Percentiles rank a stretch among this genome's conserved stretches.
These are phyloP conservation scores for Candida adriatica DNA, from an alignment of 805 yeast species.

Conservation along the genomic window DNA sequence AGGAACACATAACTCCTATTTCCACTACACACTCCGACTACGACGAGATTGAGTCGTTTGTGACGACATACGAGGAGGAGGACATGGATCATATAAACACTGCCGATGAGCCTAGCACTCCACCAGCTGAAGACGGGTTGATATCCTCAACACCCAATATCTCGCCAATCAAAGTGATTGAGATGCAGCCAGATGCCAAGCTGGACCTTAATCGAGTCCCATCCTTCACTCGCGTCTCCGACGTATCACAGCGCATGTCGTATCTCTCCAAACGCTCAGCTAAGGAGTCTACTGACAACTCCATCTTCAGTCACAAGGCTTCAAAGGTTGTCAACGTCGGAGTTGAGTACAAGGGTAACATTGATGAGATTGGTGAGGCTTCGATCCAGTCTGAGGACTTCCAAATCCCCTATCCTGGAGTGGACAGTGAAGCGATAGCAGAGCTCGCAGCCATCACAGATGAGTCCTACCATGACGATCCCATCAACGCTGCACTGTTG, in stretches of 20 bases:
- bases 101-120: constrained; percentile 21
- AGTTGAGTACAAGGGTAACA: constrained; percentile 2
- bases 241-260: constrained; percentile 16
- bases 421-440: constrained; percentile 53
- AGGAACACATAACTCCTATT: too few relatives aligned
- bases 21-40: constrained; percentile 5
- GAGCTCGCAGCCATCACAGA: constrained; percentile 84
- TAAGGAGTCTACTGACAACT: constrained; percentile 12
- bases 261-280: constrained; percentile 20
- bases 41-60: constrained; percentile 24
- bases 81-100: constrained; percentile 5
- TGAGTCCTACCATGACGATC: constrained; percentile 59
- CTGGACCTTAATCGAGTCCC: constrained; percentile 17
- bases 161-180: constrained; percentile 22
- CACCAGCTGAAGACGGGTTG: constrained; percentile 18
- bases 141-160: constrained; percentile 22
- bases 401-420: constrained; percentile 35
- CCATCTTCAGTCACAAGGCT: constrained; percentile 17
- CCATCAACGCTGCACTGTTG: constrained; percentile 63
- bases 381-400: constrained; percentile 13
- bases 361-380: constrained; percentile 1
- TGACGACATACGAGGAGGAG: constrained; percentile 21
- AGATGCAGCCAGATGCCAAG: background rate
- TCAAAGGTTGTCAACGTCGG: constrained; percentile 13
- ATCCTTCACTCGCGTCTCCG: constrained; percentile 19